Base-by-base conservation (phyloP, 169 alveolate genomes). In the Cytauxzoon felis region DNA sequence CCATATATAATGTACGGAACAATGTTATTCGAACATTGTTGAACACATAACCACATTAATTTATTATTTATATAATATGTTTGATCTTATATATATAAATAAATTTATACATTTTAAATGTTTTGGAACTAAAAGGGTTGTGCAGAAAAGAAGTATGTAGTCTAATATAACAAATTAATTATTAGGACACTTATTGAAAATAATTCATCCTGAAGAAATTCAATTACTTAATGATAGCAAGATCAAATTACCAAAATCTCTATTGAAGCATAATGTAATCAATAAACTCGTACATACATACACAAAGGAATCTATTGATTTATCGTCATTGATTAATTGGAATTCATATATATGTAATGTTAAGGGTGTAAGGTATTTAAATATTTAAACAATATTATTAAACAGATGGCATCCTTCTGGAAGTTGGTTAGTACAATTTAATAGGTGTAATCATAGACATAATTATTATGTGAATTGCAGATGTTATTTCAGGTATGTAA, bases 381-480 rank as follows among this genome's bases (percentile, higher is more conserved):
- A 42, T 24, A 27, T 38, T n/a, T 16, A 23, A n/a, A 30, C 48
- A 6, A 59, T 19, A 13, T 41, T 6, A 8, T 4, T 29, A 26
- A 19, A 26, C 45, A 76, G 95, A 56, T 90, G 95, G 95, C 95
- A 90, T 64, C 93, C 95, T 32, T 61, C 86, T 47, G 94, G 96
- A 11, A 88, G 91, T 32, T 91, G 96, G 96, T 82, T 89, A 24
- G 96, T 91, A 32, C 92, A 83, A 57, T 91, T 91, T 71, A 59
- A 82, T 56, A 63, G 88, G 59, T 65, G 91, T 43, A 84, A 87
- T 65, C 71, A 78, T 70, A 92, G 90, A 40, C 82, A 87, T 40
- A 91, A 89, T 83, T 91, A 89, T 83, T 89, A 87, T 63, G 95
- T 91, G 42, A 83, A 87, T 52, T 83, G 91, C 56, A 82, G 78